Base-by-base conservation (phyloP, 2,329 filamentous ascomycete species). In the Aureobasidium sp. region DNA sequence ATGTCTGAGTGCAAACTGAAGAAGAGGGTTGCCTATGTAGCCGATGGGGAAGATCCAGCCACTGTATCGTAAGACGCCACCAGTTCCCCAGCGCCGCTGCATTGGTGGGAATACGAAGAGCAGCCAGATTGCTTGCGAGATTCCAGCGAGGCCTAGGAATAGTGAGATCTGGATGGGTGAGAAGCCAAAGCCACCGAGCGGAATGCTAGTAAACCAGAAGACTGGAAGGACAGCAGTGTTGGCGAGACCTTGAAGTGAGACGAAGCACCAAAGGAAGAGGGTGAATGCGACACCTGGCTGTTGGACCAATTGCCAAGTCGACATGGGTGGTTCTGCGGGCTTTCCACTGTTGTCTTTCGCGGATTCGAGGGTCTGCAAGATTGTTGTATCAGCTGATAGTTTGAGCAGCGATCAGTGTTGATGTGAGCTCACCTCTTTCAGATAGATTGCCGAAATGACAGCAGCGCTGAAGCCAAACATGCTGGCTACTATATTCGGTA, bases 151-250 rank as follows among this genome's bases (percentile, higher is more conserved):
- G 1, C 79, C 83, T 75, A 93, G 82, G 73, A 87, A 82, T 2
- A 85, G 67, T 1, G 87, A 86, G 64, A 91, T 93, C 58, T 83
- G 79, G 4, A 81, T 69, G 0, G 86, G 77, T 0, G 78, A 73
- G 71, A 91, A 87, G 3, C 79, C 82, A 51, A 85, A 81, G 0
- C 90, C 90, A 37, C 89, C 89, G 0, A 86, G 78, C 0, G 69
- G 6, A 6, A 87, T 67, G 3, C 80, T 77, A 0, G 86, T 90
- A 73, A 81, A 91, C 74, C 85, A 85, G 70, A 86, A 87, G 1
- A 92, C 80, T 0, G 88, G 86, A 1, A 82, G 70, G 42, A 91
- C 74, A 14, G 88, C 87, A 0, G 89, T 92, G 72, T 87, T 92
- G 1, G 84, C 80, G 64, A 88, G 85, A 0, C 84, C 88, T 4